Percentiles rank a stretch among this genome's conserved stretches.
Evolutionary conservation across 768 basidiomycete species (phyloP).

Genomic region (Lentinula sp.): DNA sequence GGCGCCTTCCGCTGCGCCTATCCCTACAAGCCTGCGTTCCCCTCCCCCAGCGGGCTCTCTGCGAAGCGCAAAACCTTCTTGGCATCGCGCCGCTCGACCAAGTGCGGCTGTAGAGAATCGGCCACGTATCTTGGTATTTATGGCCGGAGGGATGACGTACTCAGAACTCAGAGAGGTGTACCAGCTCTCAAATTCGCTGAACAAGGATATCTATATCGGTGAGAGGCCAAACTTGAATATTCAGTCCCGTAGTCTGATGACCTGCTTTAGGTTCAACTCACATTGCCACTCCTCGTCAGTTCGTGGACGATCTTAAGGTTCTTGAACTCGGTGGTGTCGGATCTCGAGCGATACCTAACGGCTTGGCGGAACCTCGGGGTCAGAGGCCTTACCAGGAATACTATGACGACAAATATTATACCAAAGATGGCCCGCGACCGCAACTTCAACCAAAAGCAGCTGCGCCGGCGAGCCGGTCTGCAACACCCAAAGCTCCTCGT

Average conservation of each 20-base stretch:
- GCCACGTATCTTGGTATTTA: conserved; percentile 81
- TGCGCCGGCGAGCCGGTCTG: conserved; percentile 12
- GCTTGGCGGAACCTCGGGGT: conserved; percentile 43
- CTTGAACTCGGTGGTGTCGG: conserved; percentile 87
- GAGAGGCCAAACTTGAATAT: background rate
- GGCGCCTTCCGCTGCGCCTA: conserved; percentile 46
- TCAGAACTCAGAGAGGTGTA: conserved; percentile 92
- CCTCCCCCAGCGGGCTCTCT: conserved; percentile 66
- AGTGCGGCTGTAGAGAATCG: conserved; percentile 45
- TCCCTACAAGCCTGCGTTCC: conserved; percentile 40
- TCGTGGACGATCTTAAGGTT: conserved; percentile 82
- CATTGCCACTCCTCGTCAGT: conserved; percentile 71
- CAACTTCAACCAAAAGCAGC: conserved; percentile 23
- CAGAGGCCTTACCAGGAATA: conserved; percentile 62
- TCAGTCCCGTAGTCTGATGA: background rate
- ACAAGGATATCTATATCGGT: conserved; percentile 94
- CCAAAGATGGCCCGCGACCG: conserved; percentile 49
- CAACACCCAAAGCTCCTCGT: conserved; percentile 26
- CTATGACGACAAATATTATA: conserved; percentile 77
- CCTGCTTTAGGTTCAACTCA: conserved; percentile 80
- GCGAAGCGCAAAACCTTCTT: conserved; percentile 83
- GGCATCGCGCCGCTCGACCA: conserved; percentile 73
- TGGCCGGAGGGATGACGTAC: conserved; percentile 94
- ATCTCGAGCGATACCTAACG: conserved; percentile 65
- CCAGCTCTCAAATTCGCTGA: conserved; percentile 61